Base-by-base conservation (phyloP, 768 basidiomycete species). In the Suillus subalutaceus region DNA sequence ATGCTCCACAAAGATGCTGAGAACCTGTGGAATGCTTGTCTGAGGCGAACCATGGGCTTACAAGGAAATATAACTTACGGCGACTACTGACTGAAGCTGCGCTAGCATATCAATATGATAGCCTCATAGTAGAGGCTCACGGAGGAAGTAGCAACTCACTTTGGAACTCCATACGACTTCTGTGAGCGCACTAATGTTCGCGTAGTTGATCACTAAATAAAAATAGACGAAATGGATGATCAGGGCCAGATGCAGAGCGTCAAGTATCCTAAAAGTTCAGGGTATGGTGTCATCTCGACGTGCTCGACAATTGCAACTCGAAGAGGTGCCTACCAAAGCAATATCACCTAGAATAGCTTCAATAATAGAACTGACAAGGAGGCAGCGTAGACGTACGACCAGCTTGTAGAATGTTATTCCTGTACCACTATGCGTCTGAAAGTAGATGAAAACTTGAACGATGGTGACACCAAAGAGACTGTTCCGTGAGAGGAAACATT, bases 161-260 rank as follows among this genome's bases (percentile, higher is more conserved):
- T 63, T 46, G 32, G 63, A 41, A n/a, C 43, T 30, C 80, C 79
- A 79, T 32, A 72, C 77, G 3, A 79, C 73, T 9, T 62, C 70
- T 7, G 72, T 61, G 38, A 81, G 63, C n/a, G 71, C 71, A 12
- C 62, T 2, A 2, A 77, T 74, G 66, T 78, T 77, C 44, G 63
- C 70, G 59, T 74, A 79, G 61, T 76, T 80, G 12, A 69, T 72
- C 55, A 82, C 73, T 44, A 78, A 65, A 70, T 81, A 81, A 65
- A 71, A 75, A 67, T 82, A 80, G 13, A 80, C 35, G 23, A 69
- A 70, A 62, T 80, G 78, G 1, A 77, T 73, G 35, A 79, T 69
- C n/a, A 81, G 70, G 0, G 71, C 74, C 38, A 80, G 68, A 52
- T 80, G 79, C n/a, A 79, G 65, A 13, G 75, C 73, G 66, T 80